Base-by-base conservation (phyloP, 768 basidiomycete species). In the Boletus speciosus region DNA sequence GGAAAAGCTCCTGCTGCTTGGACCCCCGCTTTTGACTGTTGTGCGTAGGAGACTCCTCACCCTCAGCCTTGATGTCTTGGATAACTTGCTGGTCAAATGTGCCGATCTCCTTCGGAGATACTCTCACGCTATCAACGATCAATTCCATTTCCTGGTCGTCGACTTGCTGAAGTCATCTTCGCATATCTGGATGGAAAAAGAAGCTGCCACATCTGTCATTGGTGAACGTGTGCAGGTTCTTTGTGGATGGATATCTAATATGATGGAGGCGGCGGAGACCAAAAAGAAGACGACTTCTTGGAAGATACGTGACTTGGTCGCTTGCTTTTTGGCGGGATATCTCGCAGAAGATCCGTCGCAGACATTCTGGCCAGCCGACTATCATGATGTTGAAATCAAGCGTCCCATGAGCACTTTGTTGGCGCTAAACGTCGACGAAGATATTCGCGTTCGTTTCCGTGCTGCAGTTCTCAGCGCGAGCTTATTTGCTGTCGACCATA, bases 401-500 rank as follows among this genome's bases (percentile, higher is more conserved):
- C 60, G 75, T 56, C 81, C 86, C 12, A 63, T 76, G 49, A 56
- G 59, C 60, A 65, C 83, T 32, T 74, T 91, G 34, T 80, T 81
- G 11, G 65, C 66, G 27, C 60, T 90, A 61, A 78, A 77, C 21
- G 63, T 70, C n/a, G 90, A 98, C 68, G 70, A 74, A 38, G 95
- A 98, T 65, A 83, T 89, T 19, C 82, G 93, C 32, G 88, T 97
- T 43, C 84, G 96, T 15, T 88, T 93, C 65, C 84, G 90, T 31
- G 81, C 80, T 1, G 87, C 87, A 1, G 72, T 77, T 14, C 69
- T 80, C n/a, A 83, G 76, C 49, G 79, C 84, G 31, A 75, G 75
- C 8, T 66, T 90, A 25, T 84, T 90, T 60, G 73, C 78, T 4
- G 66, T 80, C 2, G 74, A 52, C 9, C 58, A 56, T 21, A 60